These are phyloP conservation scores for Ogataea naganishii DNA, from an alignment of 805 yeast genomes.

Conservation along the genomic window DNA sequence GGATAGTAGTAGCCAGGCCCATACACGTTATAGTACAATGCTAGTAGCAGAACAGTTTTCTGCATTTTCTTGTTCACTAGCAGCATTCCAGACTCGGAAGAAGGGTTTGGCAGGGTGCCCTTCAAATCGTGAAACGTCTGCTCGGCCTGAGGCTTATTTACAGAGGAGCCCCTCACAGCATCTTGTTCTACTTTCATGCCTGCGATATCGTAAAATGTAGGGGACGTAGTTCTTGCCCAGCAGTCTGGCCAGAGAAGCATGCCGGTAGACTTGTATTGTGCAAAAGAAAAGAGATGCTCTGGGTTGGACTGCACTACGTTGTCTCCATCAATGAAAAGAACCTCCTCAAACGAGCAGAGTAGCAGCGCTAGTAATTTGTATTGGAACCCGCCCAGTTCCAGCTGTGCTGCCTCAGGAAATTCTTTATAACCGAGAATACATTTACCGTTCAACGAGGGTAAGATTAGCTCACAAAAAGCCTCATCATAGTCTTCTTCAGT, in stretches of 20 bases:
- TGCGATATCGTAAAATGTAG: slow-evolving; percentile 50
- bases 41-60: slow-evolving; percentile 42
- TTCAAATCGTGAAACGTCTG: slow-evolving; percentile 51
- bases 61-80: slow-evolving; percentile 51
- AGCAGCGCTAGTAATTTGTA: slow-evolving; percentile 42
- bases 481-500: slow-evolving; percentile 34
- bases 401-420: slow-evolving; percentile 19
- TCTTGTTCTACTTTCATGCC: slow-evolving; percentile 26
- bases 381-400: slow-evolving; percentile 37
- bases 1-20: slow-evolving; percentile 64
- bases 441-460: slow-evolving; percentile 35
- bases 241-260: slow-evolving; percentile 62
- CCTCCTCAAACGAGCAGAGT: slow-evolving; percentile 35
- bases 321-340: slow-evolving; percentile 43
- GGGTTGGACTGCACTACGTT: slow-evolving; percentile 34
- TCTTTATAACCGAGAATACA: slow-evolving; percentile 32
- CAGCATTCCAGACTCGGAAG: slow-evolving; percentile 65
- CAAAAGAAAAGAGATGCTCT: slow-evolving; percentile 37
- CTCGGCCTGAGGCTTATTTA: slow-evolving; percentile 12
- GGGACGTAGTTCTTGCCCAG: slow-evolving; percentile 63
- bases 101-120: slow-evolving; percentile 58
- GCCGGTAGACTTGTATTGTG: slow-evolving; percentile 31
- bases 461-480: slow-evolving; percentile 31
- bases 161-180: slow-evolving; percentile 25
- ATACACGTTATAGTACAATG: slow-evolving; percentile 54